phyloP scores from a whole-genome alignment of 805 yeast species.

The Ogataea allantospora region DNA sequence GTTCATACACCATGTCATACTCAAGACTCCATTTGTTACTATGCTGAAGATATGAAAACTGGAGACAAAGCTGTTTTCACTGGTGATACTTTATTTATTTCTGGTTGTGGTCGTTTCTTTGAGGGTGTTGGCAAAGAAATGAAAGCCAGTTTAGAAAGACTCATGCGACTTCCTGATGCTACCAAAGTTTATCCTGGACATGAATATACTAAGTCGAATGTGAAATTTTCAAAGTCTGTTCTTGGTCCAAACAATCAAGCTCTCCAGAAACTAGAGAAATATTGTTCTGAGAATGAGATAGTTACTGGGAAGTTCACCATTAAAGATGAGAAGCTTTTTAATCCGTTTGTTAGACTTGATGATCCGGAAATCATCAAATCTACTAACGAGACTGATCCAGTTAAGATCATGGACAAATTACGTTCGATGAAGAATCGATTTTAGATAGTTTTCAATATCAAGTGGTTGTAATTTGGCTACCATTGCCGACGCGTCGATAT shows the following conservation, averaged over 20 bases:
- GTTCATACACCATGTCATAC: conserved; percentile 98
- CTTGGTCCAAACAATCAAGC: conserved; percentile 48
- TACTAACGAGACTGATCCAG: conserved; percentile 50
- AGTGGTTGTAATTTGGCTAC: no score
- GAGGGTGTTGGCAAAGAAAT: conserved; percentile 86
- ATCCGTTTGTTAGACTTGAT: conserved; percentile 83
- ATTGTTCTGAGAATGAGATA: conserved; percentile 52
- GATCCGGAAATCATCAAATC: conserved; percentile 62
- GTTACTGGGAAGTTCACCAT: conserved; percentile 89
- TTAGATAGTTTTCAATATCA: no score
- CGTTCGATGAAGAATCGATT: conserved; percentile 7
- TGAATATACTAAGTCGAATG: conserved; percentile 86
- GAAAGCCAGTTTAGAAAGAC: conserved; percentile 63
- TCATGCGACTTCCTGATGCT: conserved; percentile 62
- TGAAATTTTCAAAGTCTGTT: conserved; percentile 69
- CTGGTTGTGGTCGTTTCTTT: conserved; percentile 96
- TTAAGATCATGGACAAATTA: conserved; percentile 47
- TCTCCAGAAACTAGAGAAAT: conserved; percentile 52
- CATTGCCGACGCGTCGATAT: conserved; percentile 5
- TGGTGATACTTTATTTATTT: conserved; percentile 91
- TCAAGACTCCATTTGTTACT: conserved; percentile 91
- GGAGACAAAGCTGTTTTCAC: conserved; percentile 78
- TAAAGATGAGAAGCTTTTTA: conserved; percentile 74
- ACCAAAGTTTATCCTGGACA: conserved; percentile 91
- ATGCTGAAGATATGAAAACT: conserved; percentile 60